phyloP scores from a whole-genome alignment of 2,329 filamentous ascomycete genomes.

The Stagonosporopsis cucurbitacearum region DNA sequence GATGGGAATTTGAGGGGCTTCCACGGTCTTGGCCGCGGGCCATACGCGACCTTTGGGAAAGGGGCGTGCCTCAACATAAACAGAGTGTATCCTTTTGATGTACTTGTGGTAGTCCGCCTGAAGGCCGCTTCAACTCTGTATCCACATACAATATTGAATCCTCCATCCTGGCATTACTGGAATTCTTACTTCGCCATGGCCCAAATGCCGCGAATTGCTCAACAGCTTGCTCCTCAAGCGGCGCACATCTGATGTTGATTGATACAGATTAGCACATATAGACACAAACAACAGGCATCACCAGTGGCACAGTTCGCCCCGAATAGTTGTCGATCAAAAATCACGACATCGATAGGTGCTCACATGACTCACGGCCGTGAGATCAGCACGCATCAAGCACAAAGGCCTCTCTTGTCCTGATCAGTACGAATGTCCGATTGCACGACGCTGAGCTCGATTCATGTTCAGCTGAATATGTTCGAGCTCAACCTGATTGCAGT shows the following conservation, averaged over 20 bases:
- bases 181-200: neutral
- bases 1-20: slow-evolving; percentile 3
- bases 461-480: no score
- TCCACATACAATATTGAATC: slow-evolving; percentile 11
- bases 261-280: neutral
- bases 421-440: neutral
- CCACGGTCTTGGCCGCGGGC: slow-evolving; percentile 12
- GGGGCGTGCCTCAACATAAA: slow-evolving; percentile 17
- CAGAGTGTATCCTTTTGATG: slow-evolving; percentile 4
- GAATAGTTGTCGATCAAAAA: neutral
- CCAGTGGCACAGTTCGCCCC: neutral
- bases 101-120: slow-evolving; percentile 12
- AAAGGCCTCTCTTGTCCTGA: neutral
- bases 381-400: neutral
- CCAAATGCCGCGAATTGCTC: neutral
- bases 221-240: neutral
- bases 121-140: slow-evolving; percentile 5
- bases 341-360: neutral
- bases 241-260: neutral
- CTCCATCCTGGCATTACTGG: neutral
- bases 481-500: neutral
- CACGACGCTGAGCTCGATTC: neutral
- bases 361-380: neutral
- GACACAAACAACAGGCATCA: neutral
- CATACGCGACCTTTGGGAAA: slow-evolving; percentile 9